A percentile compares a stretch with the other conserved stretches of the same genome.
phyloP scores from a whole-genome alignment of 202 grass and related monocot species.

The Zoysia matrella region DNA sequence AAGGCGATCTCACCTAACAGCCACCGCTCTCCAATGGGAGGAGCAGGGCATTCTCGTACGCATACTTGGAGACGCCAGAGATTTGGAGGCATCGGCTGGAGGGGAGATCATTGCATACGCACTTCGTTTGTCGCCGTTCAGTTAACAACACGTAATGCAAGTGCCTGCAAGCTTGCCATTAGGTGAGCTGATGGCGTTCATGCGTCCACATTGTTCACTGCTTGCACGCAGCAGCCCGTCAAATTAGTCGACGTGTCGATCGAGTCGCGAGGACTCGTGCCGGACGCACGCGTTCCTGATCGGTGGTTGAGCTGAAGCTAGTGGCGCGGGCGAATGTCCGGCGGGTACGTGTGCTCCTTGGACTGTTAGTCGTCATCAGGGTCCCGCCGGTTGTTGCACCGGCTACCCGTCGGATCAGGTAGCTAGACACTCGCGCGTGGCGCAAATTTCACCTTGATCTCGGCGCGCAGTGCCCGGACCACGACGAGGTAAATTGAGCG shows the following conservation, averaged over 20 bases:
- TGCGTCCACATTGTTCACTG: constrained; percentile 42
- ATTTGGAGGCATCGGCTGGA: constrained; percentile 1
- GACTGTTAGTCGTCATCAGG: too few relatives aligned
- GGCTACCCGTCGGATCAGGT: not conserved
- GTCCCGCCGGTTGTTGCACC: not conserved
- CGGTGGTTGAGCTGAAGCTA: too few relatives aligned
- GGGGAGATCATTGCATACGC: not conserved
- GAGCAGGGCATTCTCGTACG: not conserved
- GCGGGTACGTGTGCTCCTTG: too few relatives aligned
- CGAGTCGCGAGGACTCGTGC: too few relatives aligned
- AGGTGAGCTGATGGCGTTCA: constrained; percentile 40
- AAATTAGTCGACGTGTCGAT: too few relatives aligned
- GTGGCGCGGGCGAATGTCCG: too few relatives aligned
- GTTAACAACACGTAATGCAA: not conserved
- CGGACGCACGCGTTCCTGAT: too few relatives aligned
- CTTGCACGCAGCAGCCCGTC: constrained; percentile 9
- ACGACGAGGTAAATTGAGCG: not conserved
- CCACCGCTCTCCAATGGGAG: constrained; percentile 14
- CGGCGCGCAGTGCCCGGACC: constrained; percentile 25
- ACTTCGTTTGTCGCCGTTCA: not conserved
- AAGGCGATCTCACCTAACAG: constrained; percentile 24
- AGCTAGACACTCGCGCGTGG: not conserved
- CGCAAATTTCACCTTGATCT: not conserved
- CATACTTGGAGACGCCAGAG: not conserved
- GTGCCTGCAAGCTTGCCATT: not conserved